Evolutionary conservation across 78 protist genomes (phyloP), one percentile per base, ranked within the genome.

Genomic region (Tieghemostelium lacteum): DNA sequence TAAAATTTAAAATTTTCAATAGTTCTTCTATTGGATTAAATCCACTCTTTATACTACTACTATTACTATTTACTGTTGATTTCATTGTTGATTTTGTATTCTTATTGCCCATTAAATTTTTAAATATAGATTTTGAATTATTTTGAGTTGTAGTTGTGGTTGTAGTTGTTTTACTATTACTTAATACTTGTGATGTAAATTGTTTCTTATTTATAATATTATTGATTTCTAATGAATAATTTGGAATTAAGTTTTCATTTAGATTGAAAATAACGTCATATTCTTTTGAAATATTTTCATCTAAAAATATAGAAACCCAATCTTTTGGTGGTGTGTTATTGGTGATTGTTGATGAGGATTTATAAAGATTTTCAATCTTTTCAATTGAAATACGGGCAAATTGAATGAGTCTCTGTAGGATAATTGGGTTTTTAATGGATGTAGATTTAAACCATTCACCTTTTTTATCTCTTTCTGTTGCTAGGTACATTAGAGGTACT

Each of bases 401-500:
- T 40, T 20, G 16, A 37, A 36, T 71, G 3, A 71, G 45, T 52
- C 39, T 71, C 1, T 45, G 24, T 16, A 28, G 50, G 24, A 40
- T 54, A 5, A 26, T 42, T 29, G 8, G 64, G 50, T 71, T 28
- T 33, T 3, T 26, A 28, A 71, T 71, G 14, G 77, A 31, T 17
- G 64, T 20, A 17, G 14, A 17, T 71, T 63, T 83, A 33, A 69
- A 83, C 91, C 80, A 66, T 17, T 33, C 17, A 22, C 22, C n/a
- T 3, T 24, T 14, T 37, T 49, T 57, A 60, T 83, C 91, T 60
- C 69, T 67, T 6, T 83, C 80, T 22, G 91, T 83, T 26, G 91
- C 91, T n/a, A 83, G 55, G 63, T 58, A 83, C 14, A 83, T 24
- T 0, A 83, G 22, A 60, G 91, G 91, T n/a, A n/a, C n/a, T n/a